phyloP scores from a whole-genome alignment of 2,329 filamentous ascomycete species.

The Colletotrichum aenigma region DNA sequence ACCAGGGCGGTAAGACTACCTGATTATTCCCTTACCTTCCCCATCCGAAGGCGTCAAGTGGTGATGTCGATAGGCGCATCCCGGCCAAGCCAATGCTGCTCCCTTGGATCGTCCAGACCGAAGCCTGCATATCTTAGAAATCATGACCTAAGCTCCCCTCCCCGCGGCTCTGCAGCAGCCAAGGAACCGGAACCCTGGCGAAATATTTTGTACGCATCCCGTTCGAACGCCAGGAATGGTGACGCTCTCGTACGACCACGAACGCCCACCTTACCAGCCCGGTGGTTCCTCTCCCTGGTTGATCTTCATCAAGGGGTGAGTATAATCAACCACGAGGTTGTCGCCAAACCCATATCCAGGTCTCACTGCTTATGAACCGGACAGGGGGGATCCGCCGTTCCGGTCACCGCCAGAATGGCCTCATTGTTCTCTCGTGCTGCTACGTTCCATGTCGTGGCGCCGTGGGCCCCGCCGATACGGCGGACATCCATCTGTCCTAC shows the following conservation, averaged over 20 bases:
- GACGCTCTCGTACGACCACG: slow-evolving; percentile 3
- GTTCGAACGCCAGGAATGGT: neutral
- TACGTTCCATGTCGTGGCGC: neutral
- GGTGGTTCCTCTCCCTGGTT: neutral
- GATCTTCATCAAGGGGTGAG: neutral
- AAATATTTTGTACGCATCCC: neutral
- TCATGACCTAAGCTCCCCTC: neutral
- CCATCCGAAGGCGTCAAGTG: neutral
- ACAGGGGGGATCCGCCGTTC: neutral
- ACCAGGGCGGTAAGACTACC: neutral
- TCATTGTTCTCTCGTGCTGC: neutral
- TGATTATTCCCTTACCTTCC: neutral
- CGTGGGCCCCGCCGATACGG: neutral
- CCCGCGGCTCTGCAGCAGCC: neutral
- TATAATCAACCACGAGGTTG: neutral
- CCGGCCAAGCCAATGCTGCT: neutral
- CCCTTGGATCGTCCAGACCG: slow-evolving; percentile 9
- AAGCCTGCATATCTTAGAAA: slow-evolving; percentile 11
- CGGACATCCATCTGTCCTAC: neutral
- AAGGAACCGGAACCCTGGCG: neutral
- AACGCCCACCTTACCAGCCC: neutral
- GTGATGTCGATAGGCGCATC: neutral
- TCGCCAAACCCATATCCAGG: neutral
- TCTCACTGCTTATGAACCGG: neutral
- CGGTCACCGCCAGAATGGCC: neutral